A percentile compares a stretch with the other conserved stretches of the same genome.
These are phyloP conservation scores for Geotrichum fermentans DNA, from an alignment of 1,139 yeast genomes.

Conservation along the genomic window DNA sequence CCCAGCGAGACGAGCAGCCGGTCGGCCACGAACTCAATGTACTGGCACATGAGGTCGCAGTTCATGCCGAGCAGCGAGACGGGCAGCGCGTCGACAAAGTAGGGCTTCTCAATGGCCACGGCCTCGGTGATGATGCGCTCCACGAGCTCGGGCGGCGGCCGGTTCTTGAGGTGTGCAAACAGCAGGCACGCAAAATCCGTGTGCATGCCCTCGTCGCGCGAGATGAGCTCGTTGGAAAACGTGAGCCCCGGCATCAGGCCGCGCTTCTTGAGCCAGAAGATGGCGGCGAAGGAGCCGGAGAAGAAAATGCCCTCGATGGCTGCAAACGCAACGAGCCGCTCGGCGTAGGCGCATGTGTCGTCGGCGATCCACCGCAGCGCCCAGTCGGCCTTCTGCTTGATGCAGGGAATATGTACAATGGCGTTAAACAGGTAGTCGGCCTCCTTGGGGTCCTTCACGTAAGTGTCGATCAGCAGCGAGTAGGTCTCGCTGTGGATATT, in stretches of 20 bases:
- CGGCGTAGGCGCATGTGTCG: slow-evolving; percentile 81
- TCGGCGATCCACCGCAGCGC: slow-evolving; percentile 94
- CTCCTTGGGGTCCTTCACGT: slow-evolving; percentile 92
- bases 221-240: slow-evolving; percentile 90
- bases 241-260: slow-evolving; percentile 98
- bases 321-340: slow-evolving; percentile 95
- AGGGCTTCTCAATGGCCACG: slow-evolving; percentile 86
- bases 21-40: slow-evolving; percentile 96
- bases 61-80: slow-evolving; percentile 91
- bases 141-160: slow-evolving; percentile 73
- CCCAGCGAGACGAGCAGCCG: slow-evolving; percentile 85
- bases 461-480: slow-evolving; percentile 87
- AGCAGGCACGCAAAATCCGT: slow-evolving; percentile 95
- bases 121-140: slow-evolving; percentile 89
- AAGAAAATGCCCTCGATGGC: slow-evolving; percentile 99
- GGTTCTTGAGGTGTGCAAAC: slow-evolving; percentile 84
- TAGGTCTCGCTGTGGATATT: slow-evolving; percentile 97
- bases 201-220: slow-evolving; percentile 97
- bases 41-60: slow-evolving; percentile 85
- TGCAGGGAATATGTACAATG: slow-evolving; percentile 88
- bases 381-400: slow-evolving; percentile 96
- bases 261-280: slow-evolving; percentile 95
- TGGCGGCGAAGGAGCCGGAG: slow-evolving; percentile 94
- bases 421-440: slow-evolving; percentile 86
- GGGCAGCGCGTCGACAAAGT: slow-evolving; percentile 89